Evolutionary conservation across 768 basidiomycete genomes (phyloP).

Genomic region (Mycena alexandri): DNA sequence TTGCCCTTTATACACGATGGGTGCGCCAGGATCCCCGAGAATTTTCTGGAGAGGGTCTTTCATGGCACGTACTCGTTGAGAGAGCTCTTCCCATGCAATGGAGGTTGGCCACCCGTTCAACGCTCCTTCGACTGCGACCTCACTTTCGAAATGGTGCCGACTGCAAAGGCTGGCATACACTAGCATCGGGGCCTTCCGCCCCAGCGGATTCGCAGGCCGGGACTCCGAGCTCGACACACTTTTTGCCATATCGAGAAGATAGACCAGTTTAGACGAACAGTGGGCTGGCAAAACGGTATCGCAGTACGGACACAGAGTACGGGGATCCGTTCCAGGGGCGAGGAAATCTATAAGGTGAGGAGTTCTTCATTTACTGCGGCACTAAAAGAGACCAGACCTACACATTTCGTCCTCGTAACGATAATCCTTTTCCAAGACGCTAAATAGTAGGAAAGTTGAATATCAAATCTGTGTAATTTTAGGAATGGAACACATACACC

Average conservation of each 20-base stretch:
- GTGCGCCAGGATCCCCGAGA: neutral
- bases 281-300: neutral
- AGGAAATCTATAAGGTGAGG: neutral
- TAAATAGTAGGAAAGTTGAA: no score
- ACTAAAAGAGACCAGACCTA: no score
- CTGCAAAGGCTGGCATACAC: neutral
- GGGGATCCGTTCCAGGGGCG: neutral
- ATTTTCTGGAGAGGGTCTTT: neutral
- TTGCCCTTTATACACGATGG: neutral
- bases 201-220: constrained; percentile 10
- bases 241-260: neutral
- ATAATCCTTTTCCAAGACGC: no score
- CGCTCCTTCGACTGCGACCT: neutral
- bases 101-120: constrained; percentile 3
- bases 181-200: neutral
- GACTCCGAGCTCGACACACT: neutral
- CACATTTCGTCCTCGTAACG: no score
- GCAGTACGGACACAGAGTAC: constrained; percentile 2
- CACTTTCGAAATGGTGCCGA: constrained; percentile 4
- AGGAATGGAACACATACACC: no score
- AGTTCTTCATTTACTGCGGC: no score
- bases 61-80: neutral
- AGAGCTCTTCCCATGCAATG: neutral
- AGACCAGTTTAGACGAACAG: neutral
- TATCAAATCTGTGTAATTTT: no score